phyloP scores from a whole-genome alignment of 169 alveolate genomes.

The Plasmodium cynomolgi region DNA sequence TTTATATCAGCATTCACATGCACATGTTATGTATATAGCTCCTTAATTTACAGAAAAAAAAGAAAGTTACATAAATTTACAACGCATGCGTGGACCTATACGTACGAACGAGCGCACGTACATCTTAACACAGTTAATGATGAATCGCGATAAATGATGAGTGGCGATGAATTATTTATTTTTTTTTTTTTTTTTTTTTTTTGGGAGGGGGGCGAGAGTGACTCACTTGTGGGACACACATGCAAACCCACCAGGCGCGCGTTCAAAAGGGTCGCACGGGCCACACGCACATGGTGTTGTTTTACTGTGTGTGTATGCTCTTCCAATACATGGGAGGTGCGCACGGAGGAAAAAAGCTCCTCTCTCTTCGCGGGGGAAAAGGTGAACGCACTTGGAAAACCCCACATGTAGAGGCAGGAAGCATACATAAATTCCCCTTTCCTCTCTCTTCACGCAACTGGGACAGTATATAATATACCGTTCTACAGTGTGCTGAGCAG shows the following conservation, averaged over 20 bases:
- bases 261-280: background rate
- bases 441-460: background rate
- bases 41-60: background rate
- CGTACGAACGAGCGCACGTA: background rate
- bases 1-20: background rate
- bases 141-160: background rate
- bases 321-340: background rate
- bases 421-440: background rate
- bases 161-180: background rate
- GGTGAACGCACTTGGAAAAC: background rate
- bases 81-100: background rate
- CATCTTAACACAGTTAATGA: background rate
- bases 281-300: background rate
- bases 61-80: background rate
- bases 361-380: background rate
- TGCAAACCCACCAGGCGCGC: background rate
- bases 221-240: background rate
- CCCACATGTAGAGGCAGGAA: background rate
- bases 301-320: background rate
- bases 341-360: no score
- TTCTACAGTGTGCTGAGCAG: background rate
- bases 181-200: no score
- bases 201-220: background rate
- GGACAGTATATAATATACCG: background rate
- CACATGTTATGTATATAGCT: background rate